A percentile compares a stretch with the other conserved stretches of the same genome.
These are phyloP conservation scores for Botrytis paeoniae DNA, from an alignment of 2,329 filamentous ascomycete species.

Conservation along the genomic window DNA sequence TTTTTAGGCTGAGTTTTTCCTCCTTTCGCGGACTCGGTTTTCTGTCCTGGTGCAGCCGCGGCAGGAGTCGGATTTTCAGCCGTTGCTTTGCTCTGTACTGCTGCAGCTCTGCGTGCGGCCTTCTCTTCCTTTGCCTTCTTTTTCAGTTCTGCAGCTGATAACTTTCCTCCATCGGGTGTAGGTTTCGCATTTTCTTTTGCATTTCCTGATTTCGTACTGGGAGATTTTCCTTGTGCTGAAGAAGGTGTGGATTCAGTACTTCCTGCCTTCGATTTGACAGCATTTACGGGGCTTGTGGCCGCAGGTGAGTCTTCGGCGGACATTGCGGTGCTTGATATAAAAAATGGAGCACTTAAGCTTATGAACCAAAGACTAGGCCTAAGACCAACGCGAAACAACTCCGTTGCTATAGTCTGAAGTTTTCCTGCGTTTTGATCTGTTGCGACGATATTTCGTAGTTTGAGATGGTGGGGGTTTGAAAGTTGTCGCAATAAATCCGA, in stretches of 20 bases:
- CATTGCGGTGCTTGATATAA: slow-evolving; percentile 4
- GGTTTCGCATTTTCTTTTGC: slow-evolving; percentile 19
- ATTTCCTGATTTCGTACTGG: slow-evolving; percentile 20
- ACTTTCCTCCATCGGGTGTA: slow-evolving; percentile 45
- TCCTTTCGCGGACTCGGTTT: slow-evolving; percentile 35
- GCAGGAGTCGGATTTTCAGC: slow-evolving; percentile 38
- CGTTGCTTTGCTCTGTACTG: slow-evolving; percentile 51
- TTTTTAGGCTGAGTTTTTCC: slow-evolving; percentile 42
- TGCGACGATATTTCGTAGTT: neutral
- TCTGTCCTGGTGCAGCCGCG: slow-evolving; percentile 24
- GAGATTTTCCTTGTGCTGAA: slow-evolving; percentile 19
- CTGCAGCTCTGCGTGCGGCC: slow-evolving; percentile 74
- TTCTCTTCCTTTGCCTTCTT: slow-evolving; percentile 90
- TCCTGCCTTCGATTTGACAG: slow-evolving; percentile 9
- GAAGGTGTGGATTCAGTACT: slow-evolving; percentile 3
- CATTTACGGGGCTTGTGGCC: slow-evolving; percentile 19
- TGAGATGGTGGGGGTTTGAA: slow-evolving; percentile 3
- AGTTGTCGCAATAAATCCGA: slow-evolving; percentile 1
- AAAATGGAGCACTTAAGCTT: neutral
- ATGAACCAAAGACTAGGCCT: slow-evolving; percentile 4
- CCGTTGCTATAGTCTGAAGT: neutral
- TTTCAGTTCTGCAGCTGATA: slow-evolving; percentile 64
- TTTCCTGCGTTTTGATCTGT: neutral
- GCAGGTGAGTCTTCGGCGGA: slow-evolving; percentile 28
- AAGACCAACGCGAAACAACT: slow-evolving; percentile 4